These are phyloP conservation scores for Hymenoscyphus linearis DNA, from an alignment of 2,329 filamentous ascomycete species.

Conservation along the genomic window DNA sequence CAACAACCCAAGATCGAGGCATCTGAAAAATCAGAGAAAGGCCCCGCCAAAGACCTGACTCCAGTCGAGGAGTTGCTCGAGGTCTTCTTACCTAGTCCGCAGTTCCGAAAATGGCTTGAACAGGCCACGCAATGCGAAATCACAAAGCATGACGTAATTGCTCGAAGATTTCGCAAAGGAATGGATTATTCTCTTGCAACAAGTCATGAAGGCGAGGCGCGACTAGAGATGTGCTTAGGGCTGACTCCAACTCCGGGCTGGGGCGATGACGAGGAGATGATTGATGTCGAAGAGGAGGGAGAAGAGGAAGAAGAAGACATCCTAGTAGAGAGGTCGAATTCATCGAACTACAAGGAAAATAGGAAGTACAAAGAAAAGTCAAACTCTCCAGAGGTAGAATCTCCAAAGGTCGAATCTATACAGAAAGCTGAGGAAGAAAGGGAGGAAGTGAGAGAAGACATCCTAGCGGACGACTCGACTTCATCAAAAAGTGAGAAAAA, in stretches of 20 bases:
- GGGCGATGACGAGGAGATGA: conserved; percentile 64
- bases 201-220: conserved; percentile 69
- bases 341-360: conserved; percentile 20
- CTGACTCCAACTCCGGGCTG: conserved; percentile 82
- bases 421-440: conserved; percentile 31
- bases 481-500: conserved; percentile 31
- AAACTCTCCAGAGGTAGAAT: too few relatives aligned
- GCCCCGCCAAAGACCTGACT: conserved; percentile 39
- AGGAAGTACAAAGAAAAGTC: not conserved
- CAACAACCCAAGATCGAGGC: conserved; percentile 46
- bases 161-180: conserved; percentile 79
- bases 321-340: not conserved
- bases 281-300: conserved; percentile 40
- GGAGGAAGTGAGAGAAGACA: conserved; percentile 4
- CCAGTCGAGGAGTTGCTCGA: conserved; percentile 75
- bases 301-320: conserved; percentile 28
- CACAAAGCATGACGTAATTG: conserved; percentile 70
- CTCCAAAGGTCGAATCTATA: too few relatives aligned
- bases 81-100: conserved; percentile 72
- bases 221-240: conserved; percentile 81
- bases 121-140: conserved; percentile 73
- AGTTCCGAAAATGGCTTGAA: conserved; percentile 87
- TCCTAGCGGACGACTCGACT: conserved; percentile 26
- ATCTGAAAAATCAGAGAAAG: conserved; percentile 29
- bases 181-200: conserved; percentile 91